Percentiles rank a stretch among this genome's conserved stretches.
Evolutionary conservation across 768 basidiomycete species (phyloP).

Genomic region (Kwoniella shandongensis): DNA sequence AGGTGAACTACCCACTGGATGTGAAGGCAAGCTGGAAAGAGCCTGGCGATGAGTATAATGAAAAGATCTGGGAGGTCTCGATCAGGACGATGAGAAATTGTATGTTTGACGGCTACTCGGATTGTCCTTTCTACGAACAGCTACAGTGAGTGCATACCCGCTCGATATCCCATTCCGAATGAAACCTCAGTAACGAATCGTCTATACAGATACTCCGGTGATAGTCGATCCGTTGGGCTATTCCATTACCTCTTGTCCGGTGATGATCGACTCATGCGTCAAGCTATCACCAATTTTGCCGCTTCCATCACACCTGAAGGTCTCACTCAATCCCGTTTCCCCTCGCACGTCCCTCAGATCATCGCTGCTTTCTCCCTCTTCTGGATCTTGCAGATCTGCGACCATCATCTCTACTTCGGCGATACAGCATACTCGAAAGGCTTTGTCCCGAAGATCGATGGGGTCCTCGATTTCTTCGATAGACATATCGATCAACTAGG

Average conservation of each 20-base stretch:
- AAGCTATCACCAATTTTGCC: constrained; percentile 32
- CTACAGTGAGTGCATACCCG: constrained; percentile 20
- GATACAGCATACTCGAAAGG: constrained; percentile 21
- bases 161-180: background rate
- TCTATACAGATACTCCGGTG: constrained; percentile 26
- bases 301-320: constrained; percentile 30
- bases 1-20: constrained; percentile 32
- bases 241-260: constrained; percentile 39
- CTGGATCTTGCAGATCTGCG: constrained; percentile 30
- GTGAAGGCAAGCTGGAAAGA: constrained; percentile 28
- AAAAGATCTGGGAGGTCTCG: constrained; percentile 29
- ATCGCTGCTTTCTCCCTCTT: constrained; percentile 40
- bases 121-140: constrained; percentile 42
- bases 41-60: constrained; percentile 13
- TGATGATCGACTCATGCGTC: constrained; percentile 31
- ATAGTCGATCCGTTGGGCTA: constrained; percentile 32
- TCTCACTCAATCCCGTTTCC: constrained; percentile 34
- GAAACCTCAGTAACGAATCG: background rate
- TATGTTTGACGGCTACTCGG: constrained; percentile 39
- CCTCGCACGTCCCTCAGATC: constrained; percentile 32
- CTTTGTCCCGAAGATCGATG: constrained; percentile 26
- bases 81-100: constrained; percentile 38
- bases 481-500: constrained; percentile 28
- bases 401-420: constrained; percentile 30
- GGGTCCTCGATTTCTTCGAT: constrained; percentile 35